Base-by-base conservation (phyloP, 176 grass and related monocot species). In the Eleusine indica region DNA sequence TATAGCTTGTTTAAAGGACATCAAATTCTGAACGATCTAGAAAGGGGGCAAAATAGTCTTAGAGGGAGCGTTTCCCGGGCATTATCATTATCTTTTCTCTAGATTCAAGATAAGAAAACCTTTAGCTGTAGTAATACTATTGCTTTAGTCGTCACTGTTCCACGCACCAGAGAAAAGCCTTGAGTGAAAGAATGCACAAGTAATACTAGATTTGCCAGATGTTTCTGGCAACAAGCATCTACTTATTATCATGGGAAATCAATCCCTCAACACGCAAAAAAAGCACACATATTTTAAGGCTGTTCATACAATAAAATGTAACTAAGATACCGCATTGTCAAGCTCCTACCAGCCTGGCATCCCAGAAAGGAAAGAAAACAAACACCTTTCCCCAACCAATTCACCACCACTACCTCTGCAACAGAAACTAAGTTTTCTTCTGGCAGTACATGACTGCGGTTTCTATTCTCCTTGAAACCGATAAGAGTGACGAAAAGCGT, bases 381-480 rank as follows among this genome's bases (percentile, higher is more conserved):
- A 40, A 61, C 68, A 78, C 40, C 18, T 74, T 86, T 76, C 54
- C 83, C 54, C 66, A 66, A 77, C 78, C 28, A 70, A 86, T 89
- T 86, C 78, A 77, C 9, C 83, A 25, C 66, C 71, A 80, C 56
- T 56, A n/a, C 57, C 87, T 38, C 80, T 44, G 25, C 46, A 72
- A 40, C 30, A 66, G 81, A 82, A 86, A 80, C 49, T 15, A 82
- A 77, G 71, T 38, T 71, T 44, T 6, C 46, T n/a, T 79, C 43
- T 37, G 25, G 47, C 82, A 88, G 52, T 40, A 12, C 17, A 32
- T 6, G 12, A 53, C 60, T 56, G 70, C 71, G 51, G 44, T 71
- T 70, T 37, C 47, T 28, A 21, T 39, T 39, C 5, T 16, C 72
- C 9, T 32, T 6, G 49, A 70, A 70, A 81, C 79, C 32, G 79